A percentile compares a stretch with the other conserved stretches of the same genome.
Conservation (phyloP, 2,329 filamentous ascomycete genomes). For the Cercospora nicotianae region DNA sequence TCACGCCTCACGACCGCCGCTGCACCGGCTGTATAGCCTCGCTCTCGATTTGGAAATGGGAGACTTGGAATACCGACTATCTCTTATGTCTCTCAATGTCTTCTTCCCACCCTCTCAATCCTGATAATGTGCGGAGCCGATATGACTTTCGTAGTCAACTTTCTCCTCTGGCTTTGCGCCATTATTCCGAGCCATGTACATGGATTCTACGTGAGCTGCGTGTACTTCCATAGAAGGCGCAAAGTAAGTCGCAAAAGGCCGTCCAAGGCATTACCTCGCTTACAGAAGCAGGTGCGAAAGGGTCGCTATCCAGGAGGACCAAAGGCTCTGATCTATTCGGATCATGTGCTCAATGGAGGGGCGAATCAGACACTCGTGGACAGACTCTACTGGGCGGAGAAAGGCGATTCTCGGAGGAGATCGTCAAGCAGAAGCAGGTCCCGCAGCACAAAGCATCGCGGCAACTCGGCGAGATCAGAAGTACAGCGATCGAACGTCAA, state of each 20-base stretch:
- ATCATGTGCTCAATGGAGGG: conserved; percentile 42
- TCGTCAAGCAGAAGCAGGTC: neutral
- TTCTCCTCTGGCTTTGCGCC: conserved; percentile 43
- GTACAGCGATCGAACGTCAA: neutral
- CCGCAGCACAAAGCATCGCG: neutral
- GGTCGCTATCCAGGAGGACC: conserved; percentile 41
- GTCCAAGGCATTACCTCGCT: neutral
- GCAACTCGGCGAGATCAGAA: neutral
- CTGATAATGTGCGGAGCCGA: conserved; percentile 41
- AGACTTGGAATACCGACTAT: conserved; percentile 35
- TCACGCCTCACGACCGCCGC: neutral
- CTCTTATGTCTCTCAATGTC: conserved; percentile 42
- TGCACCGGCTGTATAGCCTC: neutral
- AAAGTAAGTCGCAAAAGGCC: conserved; percentile 31
- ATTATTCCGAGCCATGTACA: conserved; percentile 45
- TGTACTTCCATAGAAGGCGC: conserved; percentile 42
- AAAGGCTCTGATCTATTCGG: conserved; percentile 40
- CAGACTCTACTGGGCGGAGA: conserved; percentile 33
- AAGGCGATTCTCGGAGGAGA: conserved; percentile 16
- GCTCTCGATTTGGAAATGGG: conserved; percentile 7
- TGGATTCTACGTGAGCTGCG: conserved; percentile 45
- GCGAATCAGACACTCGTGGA: conserved; percentile 37
- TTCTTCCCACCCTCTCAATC: conserved; percentile 45
- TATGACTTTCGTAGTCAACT: conserved; percentile 42
- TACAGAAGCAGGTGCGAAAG: conserved; percentile 37